Conservation (phyloP, 2,329 filamentous ascomycete genomes). For the Albophoma yamanashiensis region DNA sequence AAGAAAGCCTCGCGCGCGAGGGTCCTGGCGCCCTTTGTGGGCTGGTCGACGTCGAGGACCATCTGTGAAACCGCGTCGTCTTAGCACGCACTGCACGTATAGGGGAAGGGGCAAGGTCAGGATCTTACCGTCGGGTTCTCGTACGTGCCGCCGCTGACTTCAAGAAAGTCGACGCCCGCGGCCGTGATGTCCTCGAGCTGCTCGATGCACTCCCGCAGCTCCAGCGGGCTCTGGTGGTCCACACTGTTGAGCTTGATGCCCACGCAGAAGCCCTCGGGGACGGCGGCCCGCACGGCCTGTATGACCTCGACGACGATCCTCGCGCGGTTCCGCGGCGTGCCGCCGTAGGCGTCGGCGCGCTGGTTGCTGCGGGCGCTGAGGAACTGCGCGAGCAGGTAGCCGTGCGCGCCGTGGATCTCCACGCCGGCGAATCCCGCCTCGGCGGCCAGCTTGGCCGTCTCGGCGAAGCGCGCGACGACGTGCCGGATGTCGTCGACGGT, state of each 20-base stretch:
- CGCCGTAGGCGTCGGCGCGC: constrained; percentile 45
- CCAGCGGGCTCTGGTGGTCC: constrained; percentile 37
- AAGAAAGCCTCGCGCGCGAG: constrained; percentile 56
- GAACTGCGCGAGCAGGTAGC: constrained; percentile 48
- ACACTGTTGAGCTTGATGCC: constrained; percentile 47
- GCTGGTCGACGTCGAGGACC: background rate
- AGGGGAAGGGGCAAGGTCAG: background rate
- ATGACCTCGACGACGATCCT: constrained; percentile 41
- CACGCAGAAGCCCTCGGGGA: constrained; percentile 32
- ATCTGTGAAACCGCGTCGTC: background rate
- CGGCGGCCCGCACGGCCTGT: constrained; percentile 25
- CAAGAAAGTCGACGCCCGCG: constrained; percentile 53
- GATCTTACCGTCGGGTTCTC: constrained; percentile 35
- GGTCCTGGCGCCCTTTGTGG: constrained; percentile 19
- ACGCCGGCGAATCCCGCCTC: constrained; percentile 35
- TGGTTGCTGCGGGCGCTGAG: constrained; percentile 37
- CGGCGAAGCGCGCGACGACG: constrained; percentile 40
- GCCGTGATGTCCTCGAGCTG: constrained; percentile 41
- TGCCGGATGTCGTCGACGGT: constrained; percentile 39
- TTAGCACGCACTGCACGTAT: background rate
- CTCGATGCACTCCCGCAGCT: constrained; percentile 41
- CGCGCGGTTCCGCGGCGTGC: constrained; percentile 34
- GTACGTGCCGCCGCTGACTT: constrained; percentile 54
- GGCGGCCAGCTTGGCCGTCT: constrained; percentile 35
- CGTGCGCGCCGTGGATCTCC: constrained; percentile 40